Evolutionary conservation across 768 basidiomycete species (phyloP), one percentile per base, ranked within the genome.

Genomic region (Tylopilus subfusipes): DNA sequence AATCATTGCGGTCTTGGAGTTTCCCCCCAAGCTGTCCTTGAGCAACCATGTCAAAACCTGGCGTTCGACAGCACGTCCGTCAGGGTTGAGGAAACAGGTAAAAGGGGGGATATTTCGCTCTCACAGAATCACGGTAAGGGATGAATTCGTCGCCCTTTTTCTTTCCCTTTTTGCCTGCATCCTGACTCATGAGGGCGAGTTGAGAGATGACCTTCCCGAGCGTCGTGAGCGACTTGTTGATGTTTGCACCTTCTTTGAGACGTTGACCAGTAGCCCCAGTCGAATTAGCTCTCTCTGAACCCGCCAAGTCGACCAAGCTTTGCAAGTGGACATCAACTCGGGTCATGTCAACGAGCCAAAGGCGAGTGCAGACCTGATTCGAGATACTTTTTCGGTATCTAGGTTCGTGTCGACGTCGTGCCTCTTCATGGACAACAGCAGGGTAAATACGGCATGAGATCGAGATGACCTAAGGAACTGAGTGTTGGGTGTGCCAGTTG

Each of bases 1-100:
- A 60, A 99, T 98, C 97, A 99, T 98, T 5, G 96, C 94, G 5
- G 96, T 99, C 76, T 97, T 96, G 31, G 91, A 94, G 73, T 96
- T 96, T 7, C 92, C 97, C 21, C 97, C 97, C 49, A 98, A 76
- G 68, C 92, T 94, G 75, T 99, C 97, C 73, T 99, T 99, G 61
- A 99, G 76, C 25, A 99, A 77, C 97, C 97, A 99, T 31, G 97
- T 99, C 54, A 99, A 78, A 59, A 98, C 92, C 91, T 93, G 67
- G 25, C 4, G 10, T 48, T 56, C 42, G 14, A 47, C 43, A 19
- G 27, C 18, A 48, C 2, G 29, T 53, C 34, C n/a, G 43, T 66
- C 48, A 61, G 48, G 33, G 34, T 33, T 38, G 21, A 50, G 49
- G 25, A 7, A 33, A 33, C 22, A 6, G 5, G 27, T 18, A 24